These are phyloP conservation scores for Boletus sp. DNA, from an alignment of 1,284 basidiomycete species.

Conservation along the genomic window DNA sequence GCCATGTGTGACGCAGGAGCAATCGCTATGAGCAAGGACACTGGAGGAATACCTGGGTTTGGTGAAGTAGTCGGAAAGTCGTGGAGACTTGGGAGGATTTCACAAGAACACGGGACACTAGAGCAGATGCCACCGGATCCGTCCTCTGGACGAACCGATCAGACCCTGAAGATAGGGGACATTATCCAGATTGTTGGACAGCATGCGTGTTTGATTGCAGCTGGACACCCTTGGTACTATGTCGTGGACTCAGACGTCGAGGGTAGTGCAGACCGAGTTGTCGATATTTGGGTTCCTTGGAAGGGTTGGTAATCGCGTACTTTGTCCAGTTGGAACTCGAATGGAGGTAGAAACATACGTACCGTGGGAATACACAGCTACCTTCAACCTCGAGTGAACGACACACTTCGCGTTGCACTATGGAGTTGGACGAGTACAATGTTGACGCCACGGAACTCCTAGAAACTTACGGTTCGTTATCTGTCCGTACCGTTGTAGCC, in stretches of 20 bases:
- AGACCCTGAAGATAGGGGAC: conserved; percentile 54
- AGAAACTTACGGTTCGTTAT: conserved; percentile 82
- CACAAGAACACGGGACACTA: conserved; percentile 80
- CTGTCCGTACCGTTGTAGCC: neutral
- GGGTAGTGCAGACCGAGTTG: conserved; percentile 50
- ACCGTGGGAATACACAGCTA: conserved; percentile 23
- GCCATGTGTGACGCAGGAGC: conserved; percentile 81
- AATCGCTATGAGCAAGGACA: conserved; percentile 83
- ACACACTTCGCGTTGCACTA: conserved; percentile 25
- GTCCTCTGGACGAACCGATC: conserved; percentile 22
- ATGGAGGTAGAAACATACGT: neutral
- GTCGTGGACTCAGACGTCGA: conserved; percentile 60
- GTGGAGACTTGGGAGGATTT: conserved; percentile 72
- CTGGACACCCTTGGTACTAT: conserved; percentile 80
- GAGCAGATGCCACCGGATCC: conserved; percentile 35
- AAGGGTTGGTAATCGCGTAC: conserved; percentile 75
- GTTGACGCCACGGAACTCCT: conserved; percentile 83
- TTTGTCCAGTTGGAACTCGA: neutral
- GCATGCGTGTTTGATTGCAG: conserved; percentile 75
- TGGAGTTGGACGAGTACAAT: conserved; percentile 62
- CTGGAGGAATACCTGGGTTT: conserved; percentile 65
- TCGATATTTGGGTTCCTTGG: conserved; percentile 88
- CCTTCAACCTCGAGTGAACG: neutral
- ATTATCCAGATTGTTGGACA: conserved; percentile 67
- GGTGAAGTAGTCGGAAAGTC: conserved; percentile 67